Conservation (phyloP, 495 filamentous ascomycete species). For the Entonaema liquescens region DNA sequence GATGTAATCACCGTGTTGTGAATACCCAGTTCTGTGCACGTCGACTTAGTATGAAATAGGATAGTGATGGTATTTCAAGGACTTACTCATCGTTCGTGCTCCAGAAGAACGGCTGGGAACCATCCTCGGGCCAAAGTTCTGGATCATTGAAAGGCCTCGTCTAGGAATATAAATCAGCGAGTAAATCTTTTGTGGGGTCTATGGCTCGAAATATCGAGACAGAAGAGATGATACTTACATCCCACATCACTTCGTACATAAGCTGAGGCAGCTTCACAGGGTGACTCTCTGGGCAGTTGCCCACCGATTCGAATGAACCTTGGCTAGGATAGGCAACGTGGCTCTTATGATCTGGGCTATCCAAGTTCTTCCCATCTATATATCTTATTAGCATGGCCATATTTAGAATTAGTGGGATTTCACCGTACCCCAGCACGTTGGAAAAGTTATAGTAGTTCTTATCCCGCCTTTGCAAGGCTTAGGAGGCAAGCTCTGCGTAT, state of each 20-base stretch:
- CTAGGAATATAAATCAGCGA: constrained; percentile 25
- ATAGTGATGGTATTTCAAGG: neutral
- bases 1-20: constrained; percentile 51
- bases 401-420: too few species aligned
- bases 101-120: constrained; percentile 57
- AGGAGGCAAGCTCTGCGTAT: constrained; percentile 39
- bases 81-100: constrained; percentile 51
- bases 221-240: constrained; percentile 33
- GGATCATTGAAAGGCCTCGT: constrained; percentile 51
- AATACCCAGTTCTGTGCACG: constrained; percentile 39
- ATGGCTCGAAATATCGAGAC: neutral
- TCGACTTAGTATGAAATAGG: neutral
- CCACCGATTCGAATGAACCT: constrained; percentile 48
- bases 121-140: constrained; percentile 51
- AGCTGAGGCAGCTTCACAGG: constrained; percentile 51
- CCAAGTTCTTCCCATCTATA: constrained; percentile 68
- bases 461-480: constrained; percentile 47
- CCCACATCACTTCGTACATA: constrained; percentile 57
- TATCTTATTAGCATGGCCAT: too few species aligned
- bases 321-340: constrained; percentile 57
- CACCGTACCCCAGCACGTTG: constrained; percentile 64
- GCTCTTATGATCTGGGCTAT: constrained; percentile 66
- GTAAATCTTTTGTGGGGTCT: neutral
- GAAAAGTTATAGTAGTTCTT: constrained; percentile 52
- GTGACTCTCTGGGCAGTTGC: constrained; percentile 47